These are phyloP conservation scores for Penicillium crustosum DNA, from an alignment of 2,329 filamentous ascomycete species.

Conservation along the genomic window DNA sequence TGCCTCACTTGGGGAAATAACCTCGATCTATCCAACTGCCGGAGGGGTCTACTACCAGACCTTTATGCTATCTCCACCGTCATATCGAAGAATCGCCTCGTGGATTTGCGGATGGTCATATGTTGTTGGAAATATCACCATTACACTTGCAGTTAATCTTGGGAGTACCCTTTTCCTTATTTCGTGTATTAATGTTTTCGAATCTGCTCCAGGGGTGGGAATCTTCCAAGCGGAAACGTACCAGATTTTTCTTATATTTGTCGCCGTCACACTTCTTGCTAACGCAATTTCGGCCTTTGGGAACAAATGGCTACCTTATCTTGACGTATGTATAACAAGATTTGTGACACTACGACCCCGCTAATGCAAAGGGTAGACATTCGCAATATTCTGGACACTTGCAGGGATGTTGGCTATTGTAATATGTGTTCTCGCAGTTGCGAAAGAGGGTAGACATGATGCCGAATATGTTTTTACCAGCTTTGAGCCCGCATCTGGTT, in stretches of 20 bases:
- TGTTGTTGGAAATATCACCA: conserved; percentile 75
- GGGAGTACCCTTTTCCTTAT: conserved; percentile 57
- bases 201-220: conserved; percentile 45
- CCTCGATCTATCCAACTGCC: conserved; percentile 64
- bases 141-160: conserved; percentile 70
- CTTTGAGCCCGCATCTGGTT: conserved; percentile 65
- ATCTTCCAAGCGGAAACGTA: conserved; percentile 50
- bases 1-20: conserved; percentile 66
- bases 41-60: conserved; percentile 69
- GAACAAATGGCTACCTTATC: too few species aligned
- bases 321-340: too few species aligned
- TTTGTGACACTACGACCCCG: too few species aligned
- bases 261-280: conserved; percentile 63
- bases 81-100: conserved; percentile 64
- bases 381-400: too few species aligned
- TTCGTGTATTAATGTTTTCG: conserved; percentile 56
- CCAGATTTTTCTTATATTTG: conserved; percentile 67
- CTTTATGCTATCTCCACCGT: conserved; percentile 62
- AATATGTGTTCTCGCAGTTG: too few species aligned
- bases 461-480: conserved; percentile 52
- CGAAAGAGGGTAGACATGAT: too few species aligned
- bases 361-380: too few species aligned
- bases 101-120: conserved; percentile 72
- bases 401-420: too few species aligned
- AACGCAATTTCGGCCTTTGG: conserved; percentile 50